Conservation (phyloP, 2,329 filamentous ascomycete species). For the Scedosporium aurantiacum region DNA sequence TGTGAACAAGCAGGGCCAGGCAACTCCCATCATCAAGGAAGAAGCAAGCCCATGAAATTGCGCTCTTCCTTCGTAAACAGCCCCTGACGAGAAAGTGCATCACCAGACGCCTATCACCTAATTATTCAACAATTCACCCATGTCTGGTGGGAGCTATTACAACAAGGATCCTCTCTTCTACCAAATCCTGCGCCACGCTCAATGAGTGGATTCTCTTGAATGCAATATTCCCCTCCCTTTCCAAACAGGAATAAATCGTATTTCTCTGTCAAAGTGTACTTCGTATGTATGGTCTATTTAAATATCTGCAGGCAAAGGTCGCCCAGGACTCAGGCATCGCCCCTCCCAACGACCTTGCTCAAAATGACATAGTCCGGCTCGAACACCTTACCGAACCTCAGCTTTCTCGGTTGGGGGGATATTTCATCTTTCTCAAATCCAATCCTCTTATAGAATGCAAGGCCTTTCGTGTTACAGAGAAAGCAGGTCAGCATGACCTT, state of each 20-base stretch:
- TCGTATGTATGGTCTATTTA: neutral
- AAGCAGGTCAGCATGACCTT: constrained; percentile 72
- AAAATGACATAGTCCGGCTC: constrained; percentile 50
- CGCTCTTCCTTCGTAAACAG: neutral
- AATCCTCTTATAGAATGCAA: constrained; percentile 48
- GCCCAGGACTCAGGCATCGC: neutral
- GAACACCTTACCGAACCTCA: constrained; percentile 43
- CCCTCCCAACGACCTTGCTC: constrained; percentile 28
- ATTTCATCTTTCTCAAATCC: constrained; percentile 46
- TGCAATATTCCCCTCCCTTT: too few species aligned
- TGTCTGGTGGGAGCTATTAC: too few species aligned
- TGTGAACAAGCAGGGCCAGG: neutral
- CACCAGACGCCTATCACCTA: too few species aligned
- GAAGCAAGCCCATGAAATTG: neutral
- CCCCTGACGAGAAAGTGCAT: neutral
- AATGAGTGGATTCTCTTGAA: too few species aligned
- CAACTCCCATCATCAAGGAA: neutral
- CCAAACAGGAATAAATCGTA: neutral
- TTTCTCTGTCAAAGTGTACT: neutral
- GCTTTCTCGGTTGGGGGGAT: constrained; percentile 40
- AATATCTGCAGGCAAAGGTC: neutral
- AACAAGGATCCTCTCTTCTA: too few species aligned
- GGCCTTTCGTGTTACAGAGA: constrained; percentile 43
- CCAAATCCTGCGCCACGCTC: too few species aligned
- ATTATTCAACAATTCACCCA: too few species aligned